Evolutionary conservation across 495 filamentous ascomycete genomes (phyloP).

Genomic region (Xylaria palmicola): DNA sequence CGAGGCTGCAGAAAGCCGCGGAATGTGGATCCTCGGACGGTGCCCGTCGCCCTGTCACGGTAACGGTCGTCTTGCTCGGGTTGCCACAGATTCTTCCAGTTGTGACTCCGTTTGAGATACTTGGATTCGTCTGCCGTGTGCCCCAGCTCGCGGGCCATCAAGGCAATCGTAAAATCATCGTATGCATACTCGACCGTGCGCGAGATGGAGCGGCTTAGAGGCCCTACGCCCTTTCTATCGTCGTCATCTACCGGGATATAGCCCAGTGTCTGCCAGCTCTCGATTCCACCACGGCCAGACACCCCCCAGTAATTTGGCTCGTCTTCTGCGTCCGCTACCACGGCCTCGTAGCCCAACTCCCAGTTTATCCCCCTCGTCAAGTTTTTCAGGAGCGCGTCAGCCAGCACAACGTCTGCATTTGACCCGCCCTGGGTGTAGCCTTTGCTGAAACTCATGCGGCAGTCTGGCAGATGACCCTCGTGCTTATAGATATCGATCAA

Average conservation of each 20-base stretch:
- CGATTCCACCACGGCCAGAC: slow-evolving; percentile 63
- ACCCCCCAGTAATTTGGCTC: slow-evolving; percentile 64
- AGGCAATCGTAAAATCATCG: slow-evolving; percentile 63
- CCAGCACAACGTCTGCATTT: slow-evolving; percentile 69
- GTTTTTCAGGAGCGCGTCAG: slow-evolving; percentile 67
- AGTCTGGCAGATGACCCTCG: slow-evolving; percentile 61
- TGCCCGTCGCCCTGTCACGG: slow-evolving; percentile 23
- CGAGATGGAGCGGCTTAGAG: slow-evolving; percentile 60
- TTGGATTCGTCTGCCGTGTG: slow-evolving; percentile 51
- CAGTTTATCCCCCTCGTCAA: slow-evolving; percentile 61
- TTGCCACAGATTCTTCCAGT: slow-evolving; percentile 59
- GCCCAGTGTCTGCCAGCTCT: slow-evolving; percentile 58
- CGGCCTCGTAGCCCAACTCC: slow-evolving; percentile 65
- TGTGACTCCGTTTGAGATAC: slow-evolving; percentile 55
- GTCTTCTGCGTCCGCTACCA: slow-evolving; percentile 68
- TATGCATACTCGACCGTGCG: slow-evolving; percentile 74
- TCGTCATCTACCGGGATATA: slow-evolving; percentile 63
- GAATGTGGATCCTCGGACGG: slow-evolving; percentile 44
- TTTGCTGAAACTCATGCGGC: slow-evolving; percentile 61
- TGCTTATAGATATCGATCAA: slow-evolving; percentile 69
- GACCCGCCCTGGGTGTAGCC: slow-evolving; percentile 72
- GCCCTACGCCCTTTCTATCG: slow-evolving; percentile 59
- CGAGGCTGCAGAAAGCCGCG: slow-evolving; percentile 68
- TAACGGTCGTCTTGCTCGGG: slow-evolving; percentile 38
- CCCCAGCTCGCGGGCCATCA: slow-evolving; percentile 53